These are phyloP conservation scores for Huntiella omanensis DNA, from an alignment of 2,329 filamentous ascomycete species.

Conservation along the genomic window DNA sequence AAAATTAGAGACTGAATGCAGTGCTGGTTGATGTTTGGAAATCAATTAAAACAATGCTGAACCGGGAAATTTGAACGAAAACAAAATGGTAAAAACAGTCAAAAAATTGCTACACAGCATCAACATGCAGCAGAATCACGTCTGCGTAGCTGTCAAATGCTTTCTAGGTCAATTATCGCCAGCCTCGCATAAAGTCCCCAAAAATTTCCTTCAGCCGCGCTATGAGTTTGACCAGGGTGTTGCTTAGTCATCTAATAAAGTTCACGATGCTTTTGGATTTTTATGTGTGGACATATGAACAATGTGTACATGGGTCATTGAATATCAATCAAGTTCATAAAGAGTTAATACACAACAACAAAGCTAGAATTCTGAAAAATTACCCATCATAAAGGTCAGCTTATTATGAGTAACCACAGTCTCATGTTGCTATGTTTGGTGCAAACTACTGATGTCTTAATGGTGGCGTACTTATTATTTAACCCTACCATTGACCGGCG, in stretches of 20 bases:
- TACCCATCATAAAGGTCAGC: too few species aligned
- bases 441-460: too few species aligned
- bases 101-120: constrained; percentile 6
- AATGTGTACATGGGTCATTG: too few species aligned
- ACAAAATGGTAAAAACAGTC: neutral
- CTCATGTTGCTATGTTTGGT: too few species aligned
- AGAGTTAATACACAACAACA: too few species aligned
- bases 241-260: neutral
- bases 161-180: constrained; percentile 2
- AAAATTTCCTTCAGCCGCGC: constrained; percentile 12
- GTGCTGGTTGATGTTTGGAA: constrained; percentile 4
- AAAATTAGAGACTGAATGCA: neutral
- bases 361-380: too few species aligned
- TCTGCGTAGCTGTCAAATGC: constrained; percentile 7
- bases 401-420: too few species aligned
- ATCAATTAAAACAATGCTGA: constrained; percentile 4
- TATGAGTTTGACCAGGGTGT: neutral
- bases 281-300: too few species aligned
- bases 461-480: too few species aligned
- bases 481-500: too few species aligned
- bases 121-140: constrained; percentile 10
- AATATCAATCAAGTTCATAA: too few species aligned
- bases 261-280: too few species aligned
- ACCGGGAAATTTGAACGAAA: neutral
- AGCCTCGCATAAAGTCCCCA: constrained; percentile 11